Conservation (phyloP, 441 rosid genomes). For the Populus tomentosa region DNA sequence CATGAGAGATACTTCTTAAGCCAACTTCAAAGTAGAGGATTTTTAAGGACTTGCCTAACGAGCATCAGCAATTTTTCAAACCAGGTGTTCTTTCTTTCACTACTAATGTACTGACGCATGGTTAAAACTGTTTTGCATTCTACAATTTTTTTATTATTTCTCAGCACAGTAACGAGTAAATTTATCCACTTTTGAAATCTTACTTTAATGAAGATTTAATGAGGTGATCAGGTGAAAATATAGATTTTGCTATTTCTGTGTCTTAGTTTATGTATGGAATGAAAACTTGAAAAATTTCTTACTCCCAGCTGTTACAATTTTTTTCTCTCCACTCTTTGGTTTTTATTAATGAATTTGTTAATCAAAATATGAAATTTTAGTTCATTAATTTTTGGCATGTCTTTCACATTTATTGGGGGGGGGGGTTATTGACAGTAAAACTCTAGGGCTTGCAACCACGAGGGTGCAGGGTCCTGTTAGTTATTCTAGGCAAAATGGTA, state of each 20-base stretch:
- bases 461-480: too few species aligned
- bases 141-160: too few species aligned
- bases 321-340: too few species aligned
- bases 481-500: too few species aligned
- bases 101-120: constrained; percentile 6
- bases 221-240: background rate
- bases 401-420: too few species aligned
- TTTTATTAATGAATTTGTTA: too few species aligned
- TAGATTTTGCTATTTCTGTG: background rate
- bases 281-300: background rate
- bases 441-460: too few species aligned
- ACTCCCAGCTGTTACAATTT: too few species aligned
- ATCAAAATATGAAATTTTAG: too few species aligned
- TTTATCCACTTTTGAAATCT: background rate
- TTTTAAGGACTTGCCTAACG: constrained; percentile 70
- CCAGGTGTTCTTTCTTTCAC: constrained; percentile 46
- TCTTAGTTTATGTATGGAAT: too few species aligned
- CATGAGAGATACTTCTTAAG: constrained; percentile 81
- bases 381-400: too few species aligned
- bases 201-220: background rate
- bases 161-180: background rate
- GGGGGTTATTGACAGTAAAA: too few species aligned
- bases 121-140: background rate
- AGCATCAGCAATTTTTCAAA: constrained; percentile 65
- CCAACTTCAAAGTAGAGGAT: constrained; percentile 97